Percentiles rank a stretch among this genome's conserved stretches.
Conservation (phyloP, 2,329 filamentous ascomycete genomes). For the Coccinonectria pachysandricola region DNA sequence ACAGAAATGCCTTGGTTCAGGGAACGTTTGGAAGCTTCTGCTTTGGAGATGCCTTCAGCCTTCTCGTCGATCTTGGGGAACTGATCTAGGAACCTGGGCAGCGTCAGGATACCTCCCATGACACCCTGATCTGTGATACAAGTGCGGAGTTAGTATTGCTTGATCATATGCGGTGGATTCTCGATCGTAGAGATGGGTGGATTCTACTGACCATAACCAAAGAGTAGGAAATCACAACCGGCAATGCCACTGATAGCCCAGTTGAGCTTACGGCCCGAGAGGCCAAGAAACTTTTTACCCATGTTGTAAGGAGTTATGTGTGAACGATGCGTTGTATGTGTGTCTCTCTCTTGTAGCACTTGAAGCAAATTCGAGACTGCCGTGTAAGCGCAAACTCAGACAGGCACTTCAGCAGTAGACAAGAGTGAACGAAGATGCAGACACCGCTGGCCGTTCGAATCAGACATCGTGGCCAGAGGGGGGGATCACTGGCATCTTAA, state of each 20-base stretch:
- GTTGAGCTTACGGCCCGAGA: slow-evolving; percentile 55
- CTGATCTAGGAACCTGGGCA: slow-evolving; percentile 47
- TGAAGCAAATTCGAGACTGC: too few species aligned
- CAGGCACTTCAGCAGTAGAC: neutral
- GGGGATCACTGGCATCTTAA: slow-evolving; percentile 10
- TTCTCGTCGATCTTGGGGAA: slow-evolving; percentile 43
- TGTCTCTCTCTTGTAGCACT: neutral
- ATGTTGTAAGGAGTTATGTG: slow-evolving; percentile 17
- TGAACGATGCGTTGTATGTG: too few species aligned
- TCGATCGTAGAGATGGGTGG: too few species aligned
- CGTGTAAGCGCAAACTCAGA: too few species aligned
- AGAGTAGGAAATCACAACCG: slow-evolving; percentile 60
- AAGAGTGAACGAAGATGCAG: neutral
- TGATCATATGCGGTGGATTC: too few species aligned
- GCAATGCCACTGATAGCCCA: slow-evolving; percentile 61
- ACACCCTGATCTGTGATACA: slow-evolving; percentile 71
- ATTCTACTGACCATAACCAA: slow-evolving; percentile 45
- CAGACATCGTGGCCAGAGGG: slow-evolving; percentile 1
- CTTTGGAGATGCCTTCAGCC: slow-evolving; percentile 23
- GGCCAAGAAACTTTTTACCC: slow-evolving; percentile 47
- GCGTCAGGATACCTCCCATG: slow-evolving; percentile 64
- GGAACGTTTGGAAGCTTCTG: slow-evolving; percentile 32
- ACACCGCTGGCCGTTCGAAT: slow-evolving; percentile 1
- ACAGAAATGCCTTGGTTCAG: slow-evolving; percentile 45
- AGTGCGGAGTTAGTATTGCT: too few species aligned